Base-by-base conservation (phyloP, 75 land plant species). In the Pinus taeda region DNA sequence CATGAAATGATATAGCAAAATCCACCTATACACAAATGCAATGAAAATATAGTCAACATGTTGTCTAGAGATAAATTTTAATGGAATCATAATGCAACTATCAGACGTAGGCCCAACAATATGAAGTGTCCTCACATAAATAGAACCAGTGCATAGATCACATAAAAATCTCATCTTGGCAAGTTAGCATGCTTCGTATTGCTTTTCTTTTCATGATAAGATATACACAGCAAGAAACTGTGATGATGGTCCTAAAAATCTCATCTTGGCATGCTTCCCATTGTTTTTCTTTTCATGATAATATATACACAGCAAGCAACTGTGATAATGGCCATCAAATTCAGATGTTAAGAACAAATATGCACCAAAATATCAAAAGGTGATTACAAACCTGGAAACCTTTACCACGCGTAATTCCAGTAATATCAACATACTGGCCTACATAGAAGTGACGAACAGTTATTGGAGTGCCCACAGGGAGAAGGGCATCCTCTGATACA, bases 391-490 rank as follows among this genome's bases (percentile, higher is more conserved):
- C 99, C 99, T 96, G 99, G 69, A 96, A 96, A 80, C 99, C 99
- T 86, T 96, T 94, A 57, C 99, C 99, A 26, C 78, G 86, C 15
- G 95, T 84, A 58, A 88, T 92, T 59, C 98, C 99, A 4, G 93
- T 85, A 29, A 96, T 80, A 81, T 96, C 99, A 37, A 96, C 92
- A 81, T 90, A 90, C 75, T 96, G 99, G 4, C 99, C 99, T 36
- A 93, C 92, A 75, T 90, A 90, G 79, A 96, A 96, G 80, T 96
- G 99, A 18, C 99, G 97, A 59, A 94, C 98, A 26, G 87, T 76
- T 65, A 96, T 81, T 1, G 93, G 78, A 4, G 95, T 92, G 17
- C 99, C 98, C 62, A 94, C 82, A 4, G 99, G 99, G 22, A 96
- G 87, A 67, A 96, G 88, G 5, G 92, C 98, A 88, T 96, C 99